phyloP scores from a whole-genome alignment of 192 early-diverging fungal species.

The Tieghemiomyces parasiticus region DNA sequence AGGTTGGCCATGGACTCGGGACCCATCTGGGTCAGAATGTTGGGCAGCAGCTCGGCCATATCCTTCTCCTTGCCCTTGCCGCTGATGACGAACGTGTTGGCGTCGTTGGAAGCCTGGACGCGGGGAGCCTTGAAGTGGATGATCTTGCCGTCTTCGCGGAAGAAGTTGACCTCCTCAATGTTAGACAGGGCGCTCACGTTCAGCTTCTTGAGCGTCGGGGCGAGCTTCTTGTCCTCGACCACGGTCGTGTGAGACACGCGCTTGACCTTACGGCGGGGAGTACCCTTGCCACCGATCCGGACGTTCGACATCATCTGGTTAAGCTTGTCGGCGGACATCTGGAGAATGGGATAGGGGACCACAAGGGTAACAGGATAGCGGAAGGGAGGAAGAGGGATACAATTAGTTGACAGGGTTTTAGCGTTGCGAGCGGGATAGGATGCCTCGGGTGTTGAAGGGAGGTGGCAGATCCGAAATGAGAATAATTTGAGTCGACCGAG shows the following conservation, averaged over 20 bases:
- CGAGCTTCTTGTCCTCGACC: conserved; percentile 91
- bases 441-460: background rate
- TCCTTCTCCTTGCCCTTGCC: conserved; percentile 72
- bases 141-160: conserved; percentile 83
- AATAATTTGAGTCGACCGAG: background rate
- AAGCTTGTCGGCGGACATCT: conserved; percentile 82
- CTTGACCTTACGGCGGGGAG: conserved; percentile 92
- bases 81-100: conserved; percentile 94
- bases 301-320: conserved; percentile 81
- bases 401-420: background rate
- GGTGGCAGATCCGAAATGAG: background rate
- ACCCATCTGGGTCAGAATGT: conserved; percentile 23
- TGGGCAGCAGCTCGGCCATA: conserved; percentile 61
- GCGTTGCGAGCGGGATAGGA: background rate
- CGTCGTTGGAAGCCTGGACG: conserved; percentile 47
- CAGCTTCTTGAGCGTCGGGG: conserved; percentile 80
- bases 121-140: conserved; percentile 82
- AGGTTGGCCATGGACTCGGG: conserved; percentile 80
- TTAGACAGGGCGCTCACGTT: conserved; percentile 67
- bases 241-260: conserved; percentile 35
- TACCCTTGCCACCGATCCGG: conserved; percentile 83
- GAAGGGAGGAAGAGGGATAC: background rate
- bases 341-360: background rate
- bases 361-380: background rate
- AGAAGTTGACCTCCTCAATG: conserved; percentile 99